Evolutionary conservation across 257 asterid species (phyloP), one percentile per base, ranked within the genome.

Genomic region (Solanum ahanhuiri): DNA sequence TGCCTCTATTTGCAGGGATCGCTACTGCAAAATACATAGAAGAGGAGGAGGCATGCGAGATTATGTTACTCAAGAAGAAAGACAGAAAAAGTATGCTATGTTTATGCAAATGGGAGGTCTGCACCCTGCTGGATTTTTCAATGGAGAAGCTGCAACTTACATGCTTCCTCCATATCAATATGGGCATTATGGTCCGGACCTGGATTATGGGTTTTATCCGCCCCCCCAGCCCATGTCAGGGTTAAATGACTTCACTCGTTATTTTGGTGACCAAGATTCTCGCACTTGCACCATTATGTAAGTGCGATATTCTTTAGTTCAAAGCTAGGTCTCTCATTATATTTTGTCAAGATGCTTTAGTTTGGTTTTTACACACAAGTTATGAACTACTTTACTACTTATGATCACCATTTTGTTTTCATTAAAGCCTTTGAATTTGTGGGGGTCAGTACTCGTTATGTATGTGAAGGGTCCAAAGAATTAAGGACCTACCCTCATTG

Each of bases 11-110:
- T 30, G 84, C 84, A 81, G 84, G 67, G 89, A 87, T 69, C 51
- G 22, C 4, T 70, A 25, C 37, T 87, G 89, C 66, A 87, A 54
- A 71, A 83, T 71, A 22, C 87, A 72, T 20, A 87, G 70, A 54
- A 87, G 87, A 75, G 30, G 45, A 12, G 35, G 67, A 77, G 73
- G 72, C 82, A 45, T 63, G 51, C 18, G 12, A 7, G 86, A 86
- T 6, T 4, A 43, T 25, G 31, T 15, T 23, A 79, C 85, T 71
- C 51, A 57, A 81, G 69, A 81, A 45, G 28, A 81, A 81, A 48
- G 84, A 48, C 67, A 48, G 67, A 48, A 48, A 30, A 30, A 54
- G 15, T 51, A 28, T 31, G 66, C 39, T 51, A 81, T 51, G 84
- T 48, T 81, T 30, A 45, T 48, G 84, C 69, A 48, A 48, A 81